Percentiles rank a stretch among this genome's conserved stretches.
Evolutionary conservation across 495 filamentous ascomycete species (phyloP).

Genomic region (Letharia columbiana): DNA sequence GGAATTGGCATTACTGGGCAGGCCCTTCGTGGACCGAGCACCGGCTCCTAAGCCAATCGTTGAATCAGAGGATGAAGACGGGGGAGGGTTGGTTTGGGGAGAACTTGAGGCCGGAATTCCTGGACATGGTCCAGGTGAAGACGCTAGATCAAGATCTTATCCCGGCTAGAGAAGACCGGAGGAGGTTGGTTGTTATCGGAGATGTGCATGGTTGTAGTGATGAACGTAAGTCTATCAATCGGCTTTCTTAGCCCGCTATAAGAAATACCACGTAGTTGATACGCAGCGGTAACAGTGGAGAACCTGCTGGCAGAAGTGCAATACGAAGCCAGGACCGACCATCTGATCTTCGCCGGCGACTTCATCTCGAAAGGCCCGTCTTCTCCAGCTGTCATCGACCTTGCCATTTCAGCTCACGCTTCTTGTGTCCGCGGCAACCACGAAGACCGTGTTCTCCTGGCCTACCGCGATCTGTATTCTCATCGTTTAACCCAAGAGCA

Average conservation of each 20-base stretch:
- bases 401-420: constrained; percentile 59
- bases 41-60: constrained; percentile 29
- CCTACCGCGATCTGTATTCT: constrained; percentile 37
- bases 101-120: constrained; percentile 41
- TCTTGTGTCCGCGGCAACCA: constrained; percentile 87
- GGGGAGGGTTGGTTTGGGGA: constrained; percentile 40
- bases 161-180: constrained; percentile 30
- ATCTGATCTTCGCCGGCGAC: constrained; percentile 76
- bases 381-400: constrained; percentile 65
- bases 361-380: constrained; percentile 85
- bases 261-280: constrained; percentile 9
- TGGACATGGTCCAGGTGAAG: constrained; percentile 41
- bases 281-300: constrained; percentile 38
- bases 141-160: constrained; percentile 35
- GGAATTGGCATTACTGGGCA: constrained; percentile 37
- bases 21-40: constrained; percentile 37
- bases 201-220: constrained; percentile 82
- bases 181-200: constrained; percentile 64
- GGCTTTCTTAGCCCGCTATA: constrained; percentile 2
- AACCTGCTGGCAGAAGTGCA: constrained; percentile 57
- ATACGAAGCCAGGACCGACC: constrained; percentile 56
- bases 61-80: constrained; percentile 33
- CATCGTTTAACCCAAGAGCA: constrained; percentile 26
- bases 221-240: constrained; percentile 40
- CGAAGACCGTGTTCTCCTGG: constrained; percentile 68